These are phyloP conservation scores for Nakataea oryzae DNA, from an alignment of 2,329 filamentous ascomycete species.

Conservation along the genomic window DNA sequence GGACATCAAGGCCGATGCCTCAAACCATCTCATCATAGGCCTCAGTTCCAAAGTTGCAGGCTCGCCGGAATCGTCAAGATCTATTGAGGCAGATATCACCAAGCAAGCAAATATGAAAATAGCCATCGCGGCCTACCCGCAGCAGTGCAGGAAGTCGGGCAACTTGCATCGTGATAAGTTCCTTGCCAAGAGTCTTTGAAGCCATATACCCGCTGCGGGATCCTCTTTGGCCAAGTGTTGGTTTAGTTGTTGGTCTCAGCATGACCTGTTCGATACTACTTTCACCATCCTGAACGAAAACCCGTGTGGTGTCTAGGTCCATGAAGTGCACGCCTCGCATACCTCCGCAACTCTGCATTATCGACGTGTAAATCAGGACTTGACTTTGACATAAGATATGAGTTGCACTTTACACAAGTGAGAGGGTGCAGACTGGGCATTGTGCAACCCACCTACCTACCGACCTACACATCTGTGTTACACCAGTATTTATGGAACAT, in stretches of 20 bases:
- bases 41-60: too few species aligned
- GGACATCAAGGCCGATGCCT: neutral
- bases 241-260: too few species aligned
- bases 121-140: neutral
- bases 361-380: neutral
- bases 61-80: too few species aligned
- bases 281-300: neutral
- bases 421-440: too few species aligned
- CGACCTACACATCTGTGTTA: too few species aligned
- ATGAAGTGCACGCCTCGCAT: neutral
- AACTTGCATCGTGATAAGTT: neutral
- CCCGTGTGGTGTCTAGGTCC: neutral
- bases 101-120: neutral
- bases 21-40: neutral
- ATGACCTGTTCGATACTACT: neutral
- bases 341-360: neutral
- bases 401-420: neutral
- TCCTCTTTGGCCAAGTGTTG: neutral
- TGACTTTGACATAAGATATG: neutral
- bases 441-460: too few species aligned
- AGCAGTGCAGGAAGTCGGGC: neutral
- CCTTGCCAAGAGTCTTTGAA: neutral
- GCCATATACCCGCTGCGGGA: neutral
- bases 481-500: neutral
- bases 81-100: too few species aligned